These are phyloP conservation scores for Lentinula lateritia DNA, from an alignment of 768 basidiomycete genomes.

Conservation along the genomic window DNA sequence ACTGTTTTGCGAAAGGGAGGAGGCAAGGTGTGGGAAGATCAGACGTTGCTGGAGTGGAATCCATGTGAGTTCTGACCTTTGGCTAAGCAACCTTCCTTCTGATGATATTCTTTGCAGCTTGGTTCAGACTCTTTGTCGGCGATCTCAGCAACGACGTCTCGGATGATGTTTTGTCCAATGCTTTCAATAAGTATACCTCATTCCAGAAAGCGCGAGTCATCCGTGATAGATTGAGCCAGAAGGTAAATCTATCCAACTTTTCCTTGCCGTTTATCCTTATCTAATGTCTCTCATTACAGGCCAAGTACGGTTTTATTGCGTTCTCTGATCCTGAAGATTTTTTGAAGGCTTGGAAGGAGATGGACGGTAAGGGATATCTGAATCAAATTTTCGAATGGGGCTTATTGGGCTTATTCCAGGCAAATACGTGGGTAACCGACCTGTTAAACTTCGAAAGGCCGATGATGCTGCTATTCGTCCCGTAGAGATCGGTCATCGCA, in stretches of 20 bases:
- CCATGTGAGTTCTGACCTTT: slow-evolving; percentile 56
- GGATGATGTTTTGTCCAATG: slow-evolving; percentile 88
- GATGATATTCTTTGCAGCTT: slow-evolving; percentile 46
- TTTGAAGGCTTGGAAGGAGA: slow-evolving; percentile 97
- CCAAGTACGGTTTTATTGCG: slow-evolving; percentile 95
- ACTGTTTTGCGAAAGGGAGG: slow-evolving; percentile 95
- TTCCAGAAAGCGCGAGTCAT: slow-evolving; percentile 96
- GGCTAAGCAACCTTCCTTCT: not conserved
- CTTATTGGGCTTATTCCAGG: slow-evolving; percentile 32
- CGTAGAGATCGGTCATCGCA: slow-evolving; percentile 90
- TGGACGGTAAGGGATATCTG: slow-evolving; percentile 73
- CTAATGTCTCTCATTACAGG: slow-evolving; percentile 37
- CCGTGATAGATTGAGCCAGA: slow-evolving; percentile 87
- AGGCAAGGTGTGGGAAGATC: slow-evolving; percentile 98
- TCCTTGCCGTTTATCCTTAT: not conserved
- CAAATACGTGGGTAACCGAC: slow-evolving; percentile 97
- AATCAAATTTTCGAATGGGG: not conserved
- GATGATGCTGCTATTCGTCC: slow-evolving; percentile 80
- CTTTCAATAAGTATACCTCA: slow-evolving; percentile 89
- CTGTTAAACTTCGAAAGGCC: slow-evolving; percentile 95
- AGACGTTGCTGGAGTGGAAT: slow-evolving; percentile 96
- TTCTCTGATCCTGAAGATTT: slow-evolving; percentile 99
- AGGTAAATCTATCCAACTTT: slow-evolving; percentile 42
- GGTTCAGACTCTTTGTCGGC: slow-evolving; percentile 97
- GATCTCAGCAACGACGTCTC: slow-evolving; percentile 98